phyloP scores from a whole-genome alignment of 495 filamentous ascomycete genomes.

The Podospora australis region DNA sequence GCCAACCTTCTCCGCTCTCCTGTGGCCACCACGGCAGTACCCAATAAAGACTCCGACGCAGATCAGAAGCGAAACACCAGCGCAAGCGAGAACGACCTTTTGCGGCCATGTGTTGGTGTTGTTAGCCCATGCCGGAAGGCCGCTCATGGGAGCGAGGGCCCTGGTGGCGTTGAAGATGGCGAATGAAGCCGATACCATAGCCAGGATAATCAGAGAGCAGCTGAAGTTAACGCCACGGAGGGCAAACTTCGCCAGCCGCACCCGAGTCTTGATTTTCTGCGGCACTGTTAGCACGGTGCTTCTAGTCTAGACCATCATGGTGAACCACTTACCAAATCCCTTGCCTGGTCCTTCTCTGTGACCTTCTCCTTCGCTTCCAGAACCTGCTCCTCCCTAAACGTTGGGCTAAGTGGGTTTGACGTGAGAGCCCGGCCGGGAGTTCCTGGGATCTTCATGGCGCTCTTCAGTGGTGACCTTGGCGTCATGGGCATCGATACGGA shows the following conservation, averaged over 20 bases:
- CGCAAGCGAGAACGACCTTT: conserved; percentile 67
- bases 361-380: conserved; percentile 71
- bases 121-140: conserved; percentile 73
- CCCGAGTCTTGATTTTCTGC: conserved; percentile 86
- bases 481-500: conserved; percentile 49
- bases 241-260: conserved; percentile 89
- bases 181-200: conserved; percentile 79
- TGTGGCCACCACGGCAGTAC: conserved; percentile 86
- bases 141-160: conserved; percentile 63
- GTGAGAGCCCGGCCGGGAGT: conserved; percentile 59
- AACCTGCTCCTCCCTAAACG: conserved; percentile 76
- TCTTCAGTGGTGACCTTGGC: conserved; percentile 73
- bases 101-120: conserved; percentile 85
- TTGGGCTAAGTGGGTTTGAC: conserved; percentile 77
- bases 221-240: conserved; percentile 91
- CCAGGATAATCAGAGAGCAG: conserved; percentile 89
- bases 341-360: conserved; percentile 74
- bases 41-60: conserved; percentile 76
- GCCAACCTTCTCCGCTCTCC: conserved; percentile 81
- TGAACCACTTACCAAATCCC: conserved; percentile 68
- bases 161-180: conserved; percentile 83
- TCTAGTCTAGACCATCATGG: background rate
- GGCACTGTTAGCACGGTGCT: conserved; percentile 26
- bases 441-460: conserved; percentile 77
- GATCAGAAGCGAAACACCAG: conserved; percentile 71